Evolutionary conservation across 495 filamentous ascomycete species (phyloP), one percentile per base, ranked within the genome.

Genomic region (Pseudomonodictys pantanalensis): DNA sequence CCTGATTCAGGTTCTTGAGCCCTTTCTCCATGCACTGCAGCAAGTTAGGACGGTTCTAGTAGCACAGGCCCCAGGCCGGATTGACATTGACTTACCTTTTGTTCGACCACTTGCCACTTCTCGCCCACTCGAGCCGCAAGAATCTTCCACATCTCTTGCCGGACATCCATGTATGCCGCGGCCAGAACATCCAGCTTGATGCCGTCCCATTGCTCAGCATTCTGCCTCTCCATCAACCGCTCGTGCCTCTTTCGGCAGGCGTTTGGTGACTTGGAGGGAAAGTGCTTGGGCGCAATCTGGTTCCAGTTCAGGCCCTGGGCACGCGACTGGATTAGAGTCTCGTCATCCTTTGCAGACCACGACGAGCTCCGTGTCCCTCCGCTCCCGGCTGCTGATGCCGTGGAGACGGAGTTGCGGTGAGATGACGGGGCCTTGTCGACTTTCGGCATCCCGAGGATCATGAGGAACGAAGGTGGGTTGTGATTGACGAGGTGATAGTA

Each of bases 161-260:
- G 79, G 71, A 84, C 76, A 30, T 75, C 78, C 77, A 84, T 81
- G 71, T 91, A 91, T 60, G 82, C 83, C 69, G 80, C 81, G 43
- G 83, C 83, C 9, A 91, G 69, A 12, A 72, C 74, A 65, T 89
- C 84, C 2, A 88, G 74, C 74, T 84, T 87, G 47, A 80, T 69
- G 38, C 77, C 79, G 68, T 89, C 85, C 79, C 86, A 90, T 56
- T 86, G 83, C 60, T 86, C 85, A 20, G 65, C 72, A 38, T 80
- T 81, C 52, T 77, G 76, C 57, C 81, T 78, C 69, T 88, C 86
- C 80, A 90, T 83, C 56, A 90, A 72, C 20, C 87, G 75, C 72
- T 90, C 87, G 66, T 90, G 85, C 39, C 87, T 78, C 69, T 91
- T 91, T 15, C 87, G 85, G 73, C 87, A 91, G 25, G 87, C 87